These are phyloP conservation scores for Wickerhamiella pararugosa DNA, from an alignment of 1,139 yeast species.

Conservation along the genomic window DNA sequence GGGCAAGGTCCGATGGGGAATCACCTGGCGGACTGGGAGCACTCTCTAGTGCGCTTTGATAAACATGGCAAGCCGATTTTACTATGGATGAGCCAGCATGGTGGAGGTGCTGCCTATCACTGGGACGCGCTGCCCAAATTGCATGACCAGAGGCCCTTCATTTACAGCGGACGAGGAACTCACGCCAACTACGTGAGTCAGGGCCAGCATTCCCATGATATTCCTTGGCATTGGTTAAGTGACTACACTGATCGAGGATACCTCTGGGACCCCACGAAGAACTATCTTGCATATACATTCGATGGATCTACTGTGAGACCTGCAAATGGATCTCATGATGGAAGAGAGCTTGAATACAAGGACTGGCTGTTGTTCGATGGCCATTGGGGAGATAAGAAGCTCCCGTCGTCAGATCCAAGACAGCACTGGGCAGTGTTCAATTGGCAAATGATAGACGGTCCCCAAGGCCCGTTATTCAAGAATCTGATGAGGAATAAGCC, in stretches of 20 bases:
- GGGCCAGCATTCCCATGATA: constrained; percentile 91
- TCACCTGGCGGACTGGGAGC: constrained; percentile 98
- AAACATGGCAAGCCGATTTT: constrained; percentile 61
- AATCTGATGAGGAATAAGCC: constrained; percentile 52
- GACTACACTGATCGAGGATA: constrained; percentile 95
- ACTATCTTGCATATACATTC: constrained; percentile 66
- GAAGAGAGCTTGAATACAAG: constrained; percentile 49
- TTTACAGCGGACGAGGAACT: constrained; percentile 87
- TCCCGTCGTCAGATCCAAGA: constrained; percentile 52
- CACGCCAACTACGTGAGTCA: constrained; percentile 95
- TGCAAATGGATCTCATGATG: constrained; percentile 30
- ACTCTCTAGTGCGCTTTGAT: constrained; percentile 69
- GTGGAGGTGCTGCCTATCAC: constrained; percentile 86
- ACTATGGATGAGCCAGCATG: constrained; percentile 98
- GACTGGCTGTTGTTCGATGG: constrained; percentile 74
- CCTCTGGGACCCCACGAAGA: constrained; percentile 80
- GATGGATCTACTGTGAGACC: constrained; percentile 37
- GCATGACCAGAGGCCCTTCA: constrained; percentile 41
- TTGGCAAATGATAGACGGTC: constrained; percentile 82
- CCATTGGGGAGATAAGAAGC: constrained; percentile 78
- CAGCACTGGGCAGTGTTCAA: constrained; percentile 83
- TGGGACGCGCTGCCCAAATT: constrained; percentile 45
- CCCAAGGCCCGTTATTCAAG: constrained; percentile 74
- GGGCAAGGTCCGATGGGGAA: constrained; percentile 95
- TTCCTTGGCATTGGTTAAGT: constrained; percentile 77